phyloP scores from a whole-genome alignment of 306 rosid species.

The Phaseolus lunatus region DNA sequence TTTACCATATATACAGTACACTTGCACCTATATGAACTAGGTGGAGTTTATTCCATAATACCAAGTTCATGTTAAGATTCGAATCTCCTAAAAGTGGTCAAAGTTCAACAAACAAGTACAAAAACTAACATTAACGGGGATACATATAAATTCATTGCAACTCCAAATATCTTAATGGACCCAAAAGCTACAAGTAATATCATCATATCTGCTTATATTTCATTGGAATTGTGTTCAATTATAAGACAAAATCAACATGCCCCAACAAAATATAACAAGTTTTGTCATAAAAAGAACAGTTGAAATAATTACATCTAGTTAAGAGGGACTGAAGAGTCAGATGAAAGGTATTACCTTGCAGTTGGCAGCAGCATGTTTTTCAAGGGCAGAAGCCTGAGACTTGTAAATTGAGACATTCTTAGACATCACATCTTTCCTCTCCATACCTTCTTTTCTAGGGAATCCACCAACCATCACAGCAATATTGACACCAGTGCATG shows the following conservation, averaged over 20 bases:
- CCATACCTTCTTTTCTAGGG: conserved; percentile 99
- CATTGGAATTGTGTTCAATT: neutral
- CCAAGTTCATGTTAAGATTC: neutral
- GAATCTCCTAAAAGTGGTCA: neutral
- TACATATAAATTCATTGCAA: too few relatives aligned
- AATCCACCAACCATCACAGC: conserved; percentile 99
- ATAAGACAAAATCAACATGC: neutral
- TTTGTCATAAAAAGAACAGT: neutral
- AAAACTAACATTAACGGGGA: neutral
- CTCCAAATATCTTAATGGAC: neutral
- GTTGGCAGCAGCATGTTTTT: conserved; percentile 91
- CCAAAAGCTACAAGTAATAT: neutral
- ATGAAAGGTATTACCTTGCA: conserved; percentile 70
- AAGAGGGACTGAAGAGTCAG: neutral
- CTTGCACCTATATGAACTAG: neutral
- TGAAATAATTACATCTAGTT: neutral
- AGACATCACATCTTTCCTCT: conserved; percentile 95
- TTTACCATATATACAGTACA: neutral
- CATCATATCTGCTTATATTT: neutral
- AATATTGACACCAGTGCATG: conserved; percentile 87
- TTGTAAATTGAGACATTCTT: conserved; percentile 93
- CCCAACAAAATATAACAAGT: too few relatives aligned
- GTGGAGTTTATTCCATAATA: neutral
- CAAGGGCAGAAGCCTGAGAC: conserved; percentile 98
- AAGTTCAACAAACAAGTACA: conserved; percentile 13